Evolutionary conservation across 192 early-diverging fungal species (phyloP).

Genomic region (Lobosporangium transversale): DNA sequence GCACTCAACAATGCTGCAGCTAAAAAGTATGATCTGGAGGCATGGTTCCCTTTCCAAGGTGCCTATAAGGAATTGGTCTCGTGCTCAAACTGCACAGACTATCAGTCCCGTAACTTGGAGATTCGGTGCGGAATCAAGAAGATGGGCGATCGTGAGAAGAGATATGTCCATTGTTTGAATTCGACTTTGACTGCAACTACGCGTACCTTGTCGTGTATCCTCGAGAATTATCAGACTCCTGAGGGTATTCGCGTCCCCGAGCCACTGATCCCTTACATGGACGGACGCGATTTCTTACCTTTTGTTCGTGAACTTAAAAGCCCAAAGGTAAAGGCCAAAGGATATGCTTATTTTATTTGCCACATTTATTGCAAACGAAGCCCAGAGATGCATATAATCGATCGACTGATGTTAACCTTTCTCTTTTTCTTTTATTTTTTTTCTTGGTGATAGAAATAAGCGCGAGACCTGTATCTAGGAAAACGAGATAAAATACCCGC

Average conservation of each 20-base stretch:
- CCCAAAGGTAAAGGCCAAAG: conserved; percentile 54
- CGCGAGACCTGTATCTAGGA: neutral
- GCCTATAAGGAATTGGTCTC: conserved; percentile 99
- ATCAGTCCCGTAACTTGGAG: conserved; percentile 93
- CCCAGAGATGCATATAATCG: no score
- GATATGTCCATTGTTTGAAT: conserved; percentile 97
- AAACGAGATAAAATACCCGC: no score
- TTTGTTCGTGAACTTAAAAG: conserved; percentile 63
- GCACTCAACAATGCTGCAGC: conserved; percentile 99
- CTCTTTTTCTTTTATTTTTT: neutral
- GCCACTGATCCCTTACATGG: conserved; percentile 92
- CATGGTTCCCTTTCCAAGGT: conserved; percentile 99
- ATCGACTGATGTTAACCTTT: no score
- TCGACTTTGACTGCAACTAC: conserved; percentile 96
- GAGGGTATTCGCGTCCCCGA: conserved; percentile 90
- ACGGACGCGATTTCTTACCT: conserved; percentile 90
- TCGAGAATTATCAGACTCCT: conserved; percentile 96
- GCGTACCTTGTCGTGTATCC: conserved; percentile 91
- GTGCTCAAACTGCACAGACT: conserved; percentile 99
- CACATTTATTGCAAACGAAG: no score
- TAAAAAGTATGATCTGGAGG: conserved; percentile 99
- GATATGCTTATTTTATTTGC: no score
- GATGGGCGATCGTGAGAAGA: conserved; percentile 93
- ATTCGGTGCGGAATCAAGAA: conserved; percentile 98
- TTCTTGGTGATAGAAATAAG: neutral